Conservation (phyloP, 495 filamentous ascomycete species). For the Penicillium bovifimosum region DNA sequence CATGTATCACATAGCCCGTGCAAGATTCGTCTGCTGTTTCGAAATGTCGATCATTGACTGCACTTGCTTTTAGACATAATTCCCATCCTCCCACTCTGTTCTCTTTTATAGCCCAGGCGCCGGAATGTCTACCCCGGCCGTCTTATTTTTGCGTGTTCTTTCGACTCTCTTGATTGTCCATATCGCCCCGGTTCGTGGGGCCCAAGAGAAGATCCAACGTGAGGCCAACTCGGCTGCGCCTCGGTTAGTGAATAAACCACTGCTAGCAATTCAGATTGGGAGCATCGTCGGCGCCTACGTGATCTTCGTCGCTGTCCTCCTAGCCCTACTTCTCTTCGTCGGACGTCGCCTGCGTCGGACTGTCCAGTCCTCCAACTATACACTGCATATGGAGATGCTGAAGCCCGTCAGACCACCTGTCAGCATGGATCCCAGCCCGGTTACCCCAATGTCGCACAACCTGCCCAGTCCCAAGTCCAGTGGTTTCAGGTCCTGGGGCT, state of each 20-base stretch:
- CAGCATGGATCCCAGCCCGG: conserved; percentile 46
- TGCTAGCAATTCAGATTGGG: conserved; percentile 69
- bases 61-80: conserved; percentile 15
- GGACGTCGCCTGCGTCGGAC: conserved; percentile 54
- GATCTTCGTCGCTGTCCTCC: conserved; percentile 62
- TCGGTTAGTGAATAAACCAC: conserved; percentile 42
- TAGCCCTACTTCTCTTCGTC: conserved; percentile 58
- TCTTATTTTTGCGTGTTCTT: conserved; percentile 6
- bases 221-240: conserved; percentile 5
- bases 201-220: conserved; percentile 8
- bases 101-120: conserved; percentile 12
- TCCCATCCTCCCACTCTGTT: conserved; percentile 8
- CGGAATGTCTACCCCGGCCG: conserved; percentile 18
- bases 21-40: conserved; percentile 16
- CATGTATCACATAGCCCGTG: conserved; percentile 15
- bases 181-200: conserved; percentile 9
- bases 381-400: conserved; percentile 59
- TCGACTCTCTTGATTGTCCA: conserved; percentile 10
- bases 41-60: conserved; percentile 26
- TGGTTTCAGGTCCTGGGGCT: conserved; percentile 40
- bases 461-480: conserved; percentile 39
- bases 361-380: conserved; percentile 47
- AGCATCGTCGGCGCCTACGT: conserved; percentile 77
- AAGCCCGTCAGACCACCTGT: conserved; percentile 46
- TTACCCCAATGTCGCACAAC: conserved; percentile 34